Base-by-base conservation (phyloP, 345 rosid genomes). In the Hibiscus syriacus region DNA sequence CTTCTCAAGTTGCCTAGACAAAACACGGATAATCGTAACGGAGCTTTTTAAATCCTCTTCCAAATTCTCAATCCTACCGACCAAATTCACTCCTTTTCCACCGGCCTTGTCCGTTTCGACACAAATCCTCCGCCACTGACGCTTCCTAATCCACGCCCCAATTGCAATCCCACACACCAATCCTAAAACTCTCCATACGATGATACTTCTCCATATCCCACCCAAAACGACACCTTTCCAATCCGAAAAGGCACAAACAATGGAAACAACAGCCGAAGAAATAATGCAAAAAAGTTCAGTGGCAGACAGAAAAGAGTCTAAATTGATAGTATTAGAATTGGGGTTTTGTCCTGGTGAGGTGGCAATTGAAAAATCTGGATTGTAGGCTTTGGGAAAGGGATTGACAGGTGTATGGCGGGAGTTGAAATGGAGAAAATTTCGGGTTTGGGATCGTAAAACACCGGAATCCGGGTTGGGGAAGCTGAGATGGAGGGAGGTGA, bases 1-100 rank as follows among this genome's bases (percentile, higher is more conserved):
- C 80, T 94, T 91, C 88, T 94, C 99, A 25, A 94, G 79, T 81
- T 88, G 96, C 75, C 92, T 82, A 0, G 97, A 91, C 69, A 94
- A 81, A 56, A 77, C 93, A 70, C 86, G 78, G 65, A 88, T 78
- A 48, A 89, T 83, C 1, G 88, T 73, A 6, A 76, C 81, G 1
- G 89, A 87, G 64, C 76, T 89, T 83, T 78, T 86, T 69, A 84
- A 72, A 78, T 91, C 96, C 70, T 89, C 92, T 69, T 94, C 99
- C 78, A 94, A 73, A 72, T 78, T 89, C 84, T 94, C 98, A 70
- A 94, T 69, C 73, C 93, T 80, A 76, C 64, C 84, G 59, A 83
- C 74, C 74, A 94, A 77, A 80, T 89, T 78, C 70, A 77, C 73
- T 12, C 57, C 12, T 80, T 80, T 20, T 0, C 59, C 78, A 7